A percentile compares a stretch with the other conserved stretches of the same genome.
Conservation (phyloP, 2,329 filamentous ascomycete genomes). For the Nothophaeocryptopus gaeumannii region DNA sequence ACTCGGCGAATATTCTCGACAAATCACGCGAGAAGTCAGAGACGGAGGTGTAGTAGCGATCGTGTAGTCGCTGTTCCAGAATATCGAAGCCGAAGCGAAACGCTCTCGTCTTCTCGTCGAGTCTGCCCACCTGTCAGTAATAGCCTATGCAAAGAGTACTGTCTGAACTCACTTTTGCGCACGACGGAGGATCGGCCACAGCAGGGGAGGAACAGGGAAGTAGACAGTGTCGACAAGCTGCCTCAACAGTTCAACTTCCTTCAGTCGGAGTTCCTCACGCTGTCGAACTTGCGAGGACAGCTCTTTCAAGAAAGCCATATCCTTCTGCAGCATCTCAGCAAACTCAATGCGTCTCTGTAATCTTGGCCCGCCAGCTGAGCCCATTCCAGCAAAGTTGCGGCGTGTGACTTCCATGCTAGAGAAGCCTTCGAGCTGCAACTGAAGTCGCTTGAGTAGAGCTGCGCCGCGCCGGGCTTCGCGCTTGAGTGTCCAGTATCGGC, state of each 20-base stretch:
- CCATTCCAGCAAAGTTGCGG: constrained; percentile 94
- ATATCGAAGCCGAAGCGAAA: constrained; percentile 55
- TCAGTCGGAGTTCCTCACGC: constrained; percentile 74
- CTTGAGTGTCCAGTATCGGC: constrained; percentile 97
- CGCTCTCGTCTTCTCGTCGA: constrained; percentile 56
- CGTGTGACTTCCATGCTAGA: constrained; percentile 96
- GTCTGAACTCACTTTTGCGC: constrained; percentile 68
- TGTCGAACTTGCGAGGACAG: constrained; percentile 70
- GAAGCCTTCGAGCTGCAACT: constrained; percentile 93
- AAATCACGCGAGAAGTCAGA: constrained; percentile 60
- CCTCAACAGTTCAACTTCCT: constrained; percentile 71
- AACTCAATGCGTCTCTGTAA: constrained; percentile 85
- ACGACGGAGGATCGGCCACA: constrained; percentile 75
- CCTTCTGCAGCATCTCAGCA: constrained; percentile 68
- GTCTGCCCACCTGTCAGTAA: constrained; percentile 49
- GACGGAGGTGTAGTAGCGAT: constrained; percentile 60
- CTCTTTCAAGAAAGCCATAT: constrained; percentile 71
- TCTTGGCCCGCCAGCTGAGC: constrained; percentile 72
- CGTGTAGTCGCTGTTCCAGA: constrained; percentile 53
- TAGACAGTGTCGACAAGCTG: constrained; percentile 85
- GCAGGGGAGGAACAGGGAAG: constrained; percentile 76
- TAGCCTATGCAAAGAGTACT: not conserved
- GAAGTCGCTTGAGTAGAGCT: constrained; percentile 84
- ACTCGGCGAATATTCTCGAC: constrained; percentile 54
- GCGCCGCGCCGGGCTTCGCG: constrained; percentile 88